phyloP scores from a whole-genome alignment of 2,329 filamentous ascomycete genomes.

The Alternaria ethzedia region DNA sequence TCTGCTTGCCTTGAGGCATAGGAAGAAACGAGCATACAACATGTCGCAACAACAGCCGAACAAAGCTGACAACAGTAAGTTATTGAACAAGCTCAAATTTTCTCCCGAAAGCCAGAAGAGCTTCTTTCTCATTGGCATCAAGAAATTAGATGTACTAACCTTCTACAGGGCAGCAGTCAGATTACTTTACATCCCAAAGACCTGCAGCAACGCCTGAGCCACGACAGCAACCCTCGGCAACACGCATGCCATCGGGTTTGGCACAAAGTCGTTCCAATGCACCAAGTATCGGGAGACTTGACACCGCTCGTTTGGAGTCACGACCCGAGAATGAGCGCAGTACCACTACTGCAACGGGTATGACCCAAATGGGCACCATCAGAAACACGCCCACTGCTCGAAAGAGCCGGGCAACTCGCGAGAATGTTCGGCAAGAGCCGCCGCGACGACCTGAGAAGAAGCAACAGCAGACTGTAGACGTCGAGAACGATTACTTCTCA shows the following conservation, averaged over 20 bases:
- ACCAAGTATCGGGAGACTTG: conserved; percentile 23
- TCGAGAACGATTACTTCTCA: conserved; percentile 61
- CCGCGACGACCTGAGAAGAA: conserved; percentile 33
- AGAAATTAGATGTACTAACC: neutral
- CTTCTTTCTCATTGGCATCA: neutral
- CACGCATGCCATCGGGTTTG: conserved; percentile 11
- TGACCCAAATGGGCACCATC: conserved; percentile 21
- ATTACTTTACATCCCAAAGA: neutral
- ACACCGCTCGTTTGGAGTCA: conserved; percentile 12
- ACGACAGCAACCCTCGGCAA: conserved; percentile 13
- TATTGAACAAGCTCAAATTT: neutral
- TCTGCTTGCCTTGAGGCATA: neutral
- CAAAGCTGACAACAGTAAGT: conserved; percentile 10
- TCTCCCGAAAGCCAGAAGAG: neutral
- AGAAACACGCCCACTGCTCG: conserved; percentile 15
- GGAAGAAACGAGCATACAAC: neutral
- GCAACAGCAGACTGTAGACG: conserved; percentile 35
- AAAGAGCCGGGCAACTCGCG: conserved; percentile 19
- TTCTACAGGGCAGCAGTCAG: neutral
- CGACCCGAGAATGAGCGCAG: conserved; percentile 13
- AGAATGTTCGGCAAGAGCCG: conserved; percentile 14
- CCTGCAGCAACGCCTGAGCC: conserved; percentile 6
- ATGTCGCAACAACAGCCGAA: conserved; percentile 17
- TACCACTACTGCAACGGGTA: conserved; percentile 9
- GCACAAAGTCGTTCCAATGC: conserved; percentile 17